Conservation (phyloP, 2,329 filamentous ascomycete species). For the Phyllosticta citriasiana region DNA sequence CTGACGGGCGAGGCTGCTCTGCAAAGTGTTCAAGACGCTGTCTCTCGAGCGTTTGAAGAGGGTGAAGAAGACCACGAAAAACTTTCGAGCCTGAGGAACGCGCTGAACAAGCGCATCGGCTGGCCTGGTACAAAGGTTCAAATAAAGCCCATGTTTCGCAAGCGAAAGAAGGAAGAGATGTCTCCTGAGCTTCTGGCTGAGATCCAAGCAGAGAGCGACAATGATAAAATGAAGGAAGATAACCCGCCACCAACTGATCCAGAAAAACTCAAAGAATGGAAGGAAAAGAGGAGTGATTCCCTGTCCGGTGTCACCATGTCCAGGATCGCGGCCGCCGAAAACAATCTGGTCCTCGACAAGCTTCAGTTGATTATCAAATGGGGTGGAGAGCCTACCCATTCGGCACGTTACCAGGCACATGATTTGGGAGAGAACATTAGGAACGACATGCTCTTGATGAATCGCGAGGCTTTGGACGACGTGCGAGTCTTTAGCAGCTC, state of each 20-base stretch:
- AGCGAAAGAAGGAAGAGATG: conserved; percentile 60
- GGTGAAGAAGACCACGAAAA: conserved; percentile 79
- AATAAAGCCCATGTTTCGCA: conserved; percentile 98
- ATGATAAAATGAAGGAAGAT: conserved; percentile 14
- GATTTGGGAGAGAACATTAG: conserved; percentile 94
- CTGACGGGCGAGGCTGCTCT: conserved; percentile 86
- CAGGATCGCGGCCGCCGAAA: conserved; percentile 84
- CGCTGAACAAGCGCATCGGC: conserved; percentile 80
- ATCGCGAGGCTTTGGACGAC: conserved; percentile 82
- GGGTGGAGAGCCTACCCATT: conserved; percentile 97
- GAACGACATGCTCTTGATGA: conserved; percentile 87
- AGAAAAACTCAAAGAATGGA: conserved; percentile 17
- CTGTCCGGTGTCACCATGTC: conserved; percentile 86
- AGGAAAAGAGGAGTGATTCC: conserved; percentile 55
- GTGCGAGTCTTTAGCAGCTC: conserved; percentile 94
- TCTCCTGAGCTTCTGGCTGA: conserved; percentile 17
- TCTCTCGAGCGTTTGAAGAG: conserved; percentile 66
- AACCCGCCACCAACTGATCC: conserved; percentile 4
- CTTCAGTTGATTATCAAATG: conserved; percentile 97
- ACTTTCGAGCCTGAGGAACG: conserved; percentile 74
- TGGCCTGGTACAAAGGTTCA: conserved; percentile 97
- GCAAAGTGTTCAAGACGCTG: conserved; percentile 79
- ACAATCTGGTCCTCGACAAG: conserved; percentile 89
- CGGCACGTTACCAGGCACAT: conserved; percentile 88
- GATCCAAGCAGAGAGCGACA: conserved; percentile 14